phyloP scores from a whole-genome alignment of 768 basidiomycete genomes.

The Naganishia friedmannii region DNA sequence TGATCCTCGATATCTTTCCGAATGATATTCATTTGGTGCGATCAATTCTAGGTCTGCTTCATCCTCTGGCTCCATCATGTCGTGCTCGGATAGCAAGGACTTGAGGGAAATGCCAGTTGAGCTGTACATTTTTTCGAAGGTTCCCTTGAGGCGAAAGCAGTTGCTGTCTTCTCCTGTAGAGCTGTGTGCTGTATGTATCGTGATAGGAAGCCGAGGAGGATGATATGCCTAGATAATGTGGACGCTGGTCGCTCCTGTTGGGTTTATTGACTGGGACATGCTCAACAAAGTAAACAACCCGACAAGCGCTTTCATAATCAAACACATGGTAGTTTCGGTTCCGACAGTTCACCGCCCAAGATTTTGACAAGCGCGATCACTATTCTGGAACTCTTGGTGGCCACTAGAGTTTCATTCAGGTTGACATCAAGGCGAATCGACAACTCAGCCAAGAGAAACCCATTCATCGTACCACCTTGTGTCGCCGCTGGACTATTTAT shows the following conservation, averaged over 20 bases:
- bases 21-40: background rate
- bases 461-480: too few relatives aligned
- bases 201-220: too few relatives aligned
- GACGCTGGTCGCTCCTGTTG: too few relatives aligned
- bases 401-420: background rate
- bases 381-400: background rate
- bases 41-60: conserved; percentile 13
- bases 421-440: background rate
- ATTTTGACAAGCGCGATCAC: conserved; percentile 24
- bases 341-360: background rate
- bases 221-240: too few relatives aligned
- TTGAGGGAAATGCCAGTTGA: conserved; percentile 2
- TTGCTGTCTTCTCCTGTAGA: background rate
- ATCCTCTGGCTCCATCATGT: conserved; percentile 9
- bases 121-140: background rate
- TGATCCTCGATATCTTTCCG: background rate
- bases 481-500: background rate
- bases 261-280: too few relatives aligned
- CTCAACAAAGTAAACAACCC: background rate
- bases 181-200: background rate
- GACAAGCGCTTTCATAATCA: too few relatives aligned
- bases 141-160: background rate
- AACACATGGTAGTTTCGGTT: conserved; percentile 1
- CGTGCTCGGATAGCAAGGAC: conserved; percentile 5
- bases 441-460: background rate